phyloP scores from a whole-genome alignment of 2,329 filamentous ascomycete species.

The Ophiostoma piceae region DNA sequence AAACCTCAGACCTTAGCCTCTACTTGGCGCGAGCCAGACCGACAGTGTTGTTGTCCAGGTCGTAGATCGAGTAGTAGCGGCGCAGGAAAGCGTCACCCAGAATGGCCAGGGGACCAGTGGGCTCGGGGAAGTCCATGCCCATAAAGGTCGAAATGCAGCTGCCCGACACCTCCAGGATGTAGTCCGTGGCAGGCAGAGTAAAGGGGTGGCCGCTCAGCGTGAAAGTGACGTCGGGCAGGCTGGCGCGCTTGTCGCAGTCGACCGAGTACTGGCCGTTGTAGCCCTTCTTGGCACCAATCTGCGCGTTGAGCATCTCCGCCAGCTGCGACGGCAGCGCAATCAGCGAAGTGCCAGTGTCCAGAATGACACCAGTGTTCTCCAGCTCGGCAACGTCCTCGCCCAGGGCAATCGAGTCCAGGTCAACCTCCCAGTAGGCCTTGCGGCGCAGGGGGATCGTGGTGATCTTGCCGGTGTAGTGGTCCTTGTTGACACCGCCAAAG shows the following conservation, averaged over 20 bases:
- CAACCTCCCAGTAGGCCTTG: conserved; percentile 99
- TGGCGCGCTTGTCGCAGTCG: conserved; percentile 77
- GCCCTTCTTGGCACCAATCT: conserved; percentile 96
- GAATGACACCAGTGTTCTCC: conserved; percentile 90
- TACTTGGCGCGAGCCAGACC: conserved; percentile 80
- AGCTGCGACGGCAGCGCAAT: conserved; percentile 88
- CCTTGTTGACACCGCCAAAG: conserved; percentile 83
- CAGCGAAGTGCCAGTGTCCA: conserved; percentile 96
- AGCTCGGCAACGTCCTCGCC: conserved; percentile 82
- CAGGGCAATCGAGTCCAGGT: conserved; percentile 85
- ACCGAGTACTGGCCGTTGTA: conserved; percentile 96
- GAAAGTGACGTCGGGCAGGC: conserved; percentile 87
- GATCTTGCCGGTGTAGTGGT: conserved; percentile 77
- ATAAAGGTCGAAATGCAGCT: conserved; percentile 97
- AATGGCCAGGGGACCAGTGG: conserved; percentile 86
- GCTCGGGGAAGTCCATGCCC: conserved; percentile 88
- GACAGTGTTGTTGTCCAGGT: conserved; percentile 82
- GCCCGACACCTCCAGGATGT: conserved; percentile 91
- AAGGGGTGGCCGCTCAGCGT: conserved; percentile 89
- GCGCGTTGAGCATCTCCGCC: conserved; percentile 92
- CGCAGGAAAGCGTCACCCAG: conserved; percentile 83
- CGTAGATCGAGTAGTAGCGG: conserved; percentile 93
- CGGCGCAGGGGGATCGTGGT: conserved; percentile 90
- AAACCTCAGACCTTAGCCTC: too few species aligned
- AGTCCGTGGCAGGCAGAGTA: conserved; percentile 81